phyloP scores from a whole-genome alignment of 495 filamentous ascomycete species.

The Venustampulla echinocandica region DNA sequence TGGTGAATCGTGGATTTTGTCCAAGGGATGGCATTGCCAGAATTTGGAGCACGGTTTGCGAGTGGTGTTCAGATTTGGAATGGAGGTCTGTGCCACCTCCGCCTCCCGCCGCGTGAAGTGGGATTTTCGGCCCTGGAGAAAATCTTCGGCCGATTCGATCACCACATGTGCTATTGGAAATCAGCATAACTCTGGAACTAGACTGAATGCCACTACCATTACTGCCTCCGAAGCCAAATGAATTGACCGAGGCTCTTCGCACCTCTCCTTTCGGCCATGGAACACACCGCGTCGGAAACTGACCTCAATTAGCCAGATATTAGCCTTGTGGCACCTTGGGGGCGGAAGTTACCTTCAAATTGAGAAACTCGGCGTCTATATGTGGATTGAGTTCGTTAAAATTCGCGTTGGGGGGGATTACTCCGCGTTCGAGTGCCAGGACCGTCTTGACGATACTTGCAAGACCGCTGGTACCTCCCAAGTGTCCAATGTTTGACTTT shows the following conservation, averaged over 20 bases:
- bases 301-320: not conserved
- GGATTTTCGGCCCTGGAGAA: too few species aligned
- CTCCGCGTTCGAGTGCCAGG: constrained; percentile 46
- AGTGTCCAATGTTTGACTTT: constrained; percentile 53
- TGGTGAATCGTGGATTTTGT: too few species aligned
- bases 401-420: constrained; percentile 35
- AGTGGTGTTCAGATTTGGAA: not conserved
- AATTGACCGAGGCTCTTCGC: constrained; percentile 43
- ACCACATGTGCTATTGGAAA: constrained; percentile 50
- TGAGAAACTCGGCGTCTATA: constrained; percentile 13
- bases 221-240: constrained; percentile 50
- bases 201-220: too few species aligned
- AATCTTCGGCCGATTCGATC: constrained; percentile 34
- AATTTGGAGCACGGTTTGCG: not conserved
- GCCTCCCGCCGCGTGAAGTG: too few species aligned
- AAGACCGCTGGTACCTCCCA: constrained; percentile 49
- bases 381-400: constrained; percentile 26
- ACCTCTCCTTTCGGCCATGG: constrained; percentile 27
- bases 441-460: constrained; percentile 48
- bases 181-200: too few species aligned
- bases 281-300: constrained; percentile 23
- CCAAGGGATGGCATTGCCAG: too few species aligned
- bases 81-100: too few species aligned
- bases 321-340: too few species aligned
- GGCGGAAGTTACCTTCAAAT: not conserved